These are phyloP conservation scores for Xylariaceae sp. DNA, from an alignment of 2,329 filamentous ascomycete genomes.

Conservation along the genomic window DNA sequence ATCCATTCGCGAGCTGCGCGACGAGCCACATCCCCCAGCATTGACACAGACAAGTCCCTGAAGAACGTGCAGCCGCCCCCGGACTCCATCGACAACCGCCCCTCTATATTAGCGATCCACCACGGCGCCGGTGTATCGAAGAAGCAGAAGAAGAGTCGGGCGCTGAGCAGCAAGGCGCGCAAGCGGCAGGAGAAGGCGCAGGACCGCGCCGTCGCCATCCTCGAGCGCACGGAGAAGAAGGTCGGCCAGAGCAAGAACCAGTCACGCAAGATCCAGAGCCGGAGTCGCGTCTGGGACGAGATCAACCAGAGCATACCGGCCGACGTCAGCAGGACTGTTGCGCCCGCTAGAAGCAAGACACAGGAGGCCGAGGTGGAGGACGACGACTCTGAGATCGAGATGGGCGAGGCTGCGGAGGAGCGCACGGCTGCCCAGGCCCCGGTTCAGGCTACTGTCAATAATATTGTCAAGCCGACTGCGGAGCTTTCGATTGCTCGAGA, in stretches of 20 bases:
- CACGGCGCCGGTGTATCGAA: constrained; percentile 62
- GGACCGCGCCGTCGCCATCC: constrained; percentile 55
- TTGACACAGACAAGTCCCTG: constrained; percentile 67
- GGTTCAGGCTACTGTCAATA: neutral
- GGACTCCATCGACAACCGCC: constrained; percentile 46
- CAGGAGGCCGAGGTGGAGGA: constrained; percentile 15
- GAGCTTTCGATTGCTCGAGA: constrained; percentile 11
- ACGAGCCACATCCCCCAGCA: constrained; percentile 64
- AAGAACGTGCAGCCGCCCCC: constrained; percentile 52
- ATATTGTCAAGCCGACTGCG: neutral
- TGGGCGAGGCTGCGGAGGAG: constrained; percentile 19
- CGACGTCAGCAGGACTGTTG: constrained; percentile 4
- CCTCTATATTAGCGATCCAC: constrained; percentile 65
- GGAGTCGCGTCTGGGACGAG: constrained; percentile 54
- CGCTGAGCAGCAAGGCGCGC: constrained; percentile 51
- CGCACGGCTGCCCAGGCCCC: neutral
- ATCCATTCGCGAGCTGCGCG: constrained; percentile 69
- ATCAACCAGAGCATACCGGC: constrained; percentile 43
- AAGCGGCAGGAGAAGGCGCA: constrained; percentile 52
- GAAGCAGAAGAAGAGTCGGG: constrained; percentile 55
- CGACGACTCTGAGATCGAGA: constrained; percentile 21
- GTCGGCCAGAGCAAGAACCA: constrained; percentile 50
- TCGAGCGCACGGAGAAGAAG: constrained; percentile 54
- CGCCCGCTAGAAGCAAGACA: constrained; percentile 13
- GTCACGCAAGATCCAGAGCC: constrained; percentile 42